Conservation (phyloP, 1,284 basidiomycete genomes). For the Chalciporus sp. region DNA sequence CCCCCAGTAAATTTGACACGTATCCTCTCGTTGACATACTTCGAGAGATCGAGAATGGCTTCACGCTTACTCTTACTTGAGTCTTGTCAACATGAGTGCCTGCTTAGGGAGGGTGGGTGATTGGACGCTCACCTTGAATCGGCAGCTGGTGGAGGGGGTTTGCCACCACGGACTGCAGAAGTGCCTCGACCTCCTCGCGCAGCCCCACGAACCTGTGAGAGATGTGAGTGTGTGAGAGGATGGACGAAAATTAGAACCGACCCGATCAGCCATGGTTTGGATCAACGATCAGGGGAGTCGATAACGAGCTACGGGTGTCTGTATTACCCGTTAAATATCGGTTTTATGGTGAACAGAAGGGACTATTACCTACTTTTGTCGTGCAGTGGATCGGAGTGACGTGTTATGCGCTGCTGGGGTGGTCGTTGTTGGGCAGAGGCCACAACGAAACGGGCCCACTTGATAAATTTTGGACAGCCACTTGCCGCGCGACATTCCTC, state of each 20-base stretch:
- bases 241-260: slow-evolving; percentile 33
- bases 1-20: slow-evolving; percentile 97
- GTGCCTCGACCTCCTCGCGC: slow-evolving; percentile 47
- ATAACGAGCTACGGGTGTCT: slow-evolving; percentile 10
- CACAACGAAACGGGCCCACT: slow-evolving; percentile 7
- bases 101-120: neutral
- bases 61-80: slow-evolving; percentile 84
- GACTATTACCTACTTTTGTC: slow-evolving; percentile 19
- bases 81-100: slow-evolving; percentile 31
- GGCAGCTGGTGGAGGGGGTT: slow-evolving; percentile 29
- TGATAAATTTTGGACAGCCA: slow-evolving; percentile 37
- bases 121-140: slow-evolving; percentile 29
- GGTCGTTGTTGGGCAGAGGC: slow-evolving; percentile 19
- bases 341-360: neutral
- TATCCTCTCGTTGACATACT: slow-evolving; percentile 91
- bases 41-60: slow-evolving; percentile 93
- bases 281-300: slow-evolving; percentile 1
- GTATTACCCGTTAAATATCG: slow-evolving; percentile 17
- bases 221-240: slow-evolving; percentile 30
- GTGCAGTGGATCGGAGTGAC: slow-evolving; percentile 15
- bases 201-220: slow-evolving; percentile 52
- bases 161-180: slow-evolving; percentile 43
- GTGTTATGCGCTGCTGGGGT: slow-evolving; percentile 13
- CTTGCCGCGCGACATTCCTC: slow-evolving; percentile 32
- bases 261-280: slow-evolving; percentile 59